Evolutionary conservation across 768 basidiomycete genomes (phyloP), one percentile per base, ranked within the genome.

Genomic region (Trametes sanguinea): DNA sequence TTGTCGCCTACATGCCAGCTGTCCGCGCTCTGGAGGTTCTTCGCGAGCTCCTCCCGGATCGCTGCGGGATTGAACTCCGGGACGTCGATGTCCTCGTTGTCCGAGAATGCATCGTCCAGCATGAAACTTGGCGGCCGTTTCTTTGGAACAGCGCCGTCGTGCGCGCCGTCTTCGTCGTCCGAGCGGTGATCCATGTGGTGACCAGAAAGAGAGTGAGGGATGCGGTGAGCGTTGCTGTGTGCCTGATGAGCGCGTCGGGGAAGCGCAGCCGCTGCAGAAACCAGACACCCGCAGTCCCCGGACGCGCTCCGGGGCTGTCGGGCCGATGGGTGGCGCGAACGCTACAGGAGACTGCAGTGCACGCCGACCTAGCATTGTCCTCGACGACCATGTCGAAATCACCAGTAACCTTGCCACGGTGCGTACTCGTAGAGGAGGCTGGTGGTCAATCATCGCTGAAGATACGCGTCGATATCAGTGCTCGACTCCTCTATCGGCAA

Each of bases 401-500:
- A 4, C 91, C 92, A 2, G 91, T 97, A 63, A 97, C 95, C 95
- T 40, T 96, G 95, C 73, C 95, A 97, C 62, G 88, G 94, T 92
- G 66, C 58, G 80, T 60, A 1, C 42, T 9, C 13, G 42, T 14
- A 43, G 9, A 43, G 42, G 13, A 43, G 51, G 43, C 35, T 37
- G 2, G 51, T 13, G 2, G 39, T 2, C 32, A 11, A 44, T 47
- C 48, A 37, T 51, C 22, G 22, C 22, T n/a, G 10, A 43, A 27
- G 57, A 14, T 37, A 8, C 29, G 14, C 10, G n/a, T 40, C 10
- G 16, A 32, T 9, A 50, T 62, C 22, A 95, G 95, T 96, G 16
- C 87, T 97, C 65, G 94, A 97, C 71, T 85, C 91, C 1, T 89
- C 92, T 9, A 78, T 83, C 1, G 95, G 95, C 29, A 91, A 84